These are phyloP conservation scores for Coemansia sp. DNA, from an alignment of 192 early-diverging fungal genomes.

Conservation along the genomic window DNA sequence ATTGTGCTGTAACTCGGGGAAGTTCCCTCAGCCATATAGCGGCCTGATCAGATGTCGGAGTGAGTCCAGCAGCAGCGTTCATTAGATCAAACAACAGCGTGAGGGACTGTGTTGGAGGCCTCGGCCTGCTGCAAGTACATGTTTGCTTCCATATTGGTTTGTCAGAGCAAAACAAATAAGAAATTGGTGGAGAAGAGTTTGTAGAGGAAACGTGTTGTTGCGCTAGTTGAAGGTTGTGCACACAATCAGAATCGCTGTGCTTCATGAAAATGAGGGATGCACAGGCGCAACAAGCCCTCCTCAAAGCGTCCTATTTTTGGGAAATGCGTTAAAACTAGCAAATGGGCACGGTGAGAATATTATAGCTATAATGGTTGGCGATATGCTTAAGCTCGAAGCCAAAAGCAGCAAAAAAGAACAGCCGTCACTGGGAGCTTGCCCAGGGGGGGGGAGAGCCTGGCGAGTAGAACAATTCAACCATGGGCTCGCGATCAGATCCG, in stretches of 20 bases:
- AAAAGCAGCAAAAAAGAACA: background rate
- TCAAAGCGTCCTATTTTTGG: background rate
- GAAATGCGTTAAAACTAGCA: background rate
- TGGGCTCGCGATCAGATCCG: background rate
- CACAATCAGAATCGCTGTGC: conserved; percentile 32
- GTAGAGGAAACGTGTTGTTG: conserved; percentile 15
- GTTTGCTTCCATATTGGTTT: conserved; percentile 27
- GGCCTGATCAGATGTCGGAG: conserved; percentile 3
- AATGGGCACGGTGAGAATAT: background rate
- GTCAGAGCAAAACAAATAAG: conserved; percentile 16
- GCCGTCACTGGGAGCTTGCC: no score
- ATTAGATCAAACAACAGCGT: conserved; percentile 11
- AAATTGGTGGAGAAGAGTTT: conserved; percentile 2
- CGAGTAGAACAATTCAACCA: background rate
- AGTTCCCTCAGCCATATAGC: conserved; percentile 20
- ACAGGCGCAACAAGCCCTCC: background rate
- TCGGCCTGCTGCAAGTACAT: conserved; percentile 8
- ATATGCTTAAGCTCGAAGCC: background rate
- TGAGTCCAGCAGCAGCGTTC: conserved; percentile 5
- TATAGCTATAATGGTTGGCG: background rate
- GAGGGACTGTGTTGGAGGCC: background rate
- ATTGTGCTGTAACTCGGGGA: conserved; percentile 1
- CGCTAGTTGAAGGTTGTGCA: conserved; percentile 30
- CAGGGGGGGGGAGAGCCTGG: no score
- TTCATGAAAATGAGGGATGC: conserved; percentile 20